Percentiles rank a stretch among this genome's conserved stretches.
Evolutionary conservation across 208 protist species (phyloP).

Genomic region (Angomonas ambiguus): DNA sequence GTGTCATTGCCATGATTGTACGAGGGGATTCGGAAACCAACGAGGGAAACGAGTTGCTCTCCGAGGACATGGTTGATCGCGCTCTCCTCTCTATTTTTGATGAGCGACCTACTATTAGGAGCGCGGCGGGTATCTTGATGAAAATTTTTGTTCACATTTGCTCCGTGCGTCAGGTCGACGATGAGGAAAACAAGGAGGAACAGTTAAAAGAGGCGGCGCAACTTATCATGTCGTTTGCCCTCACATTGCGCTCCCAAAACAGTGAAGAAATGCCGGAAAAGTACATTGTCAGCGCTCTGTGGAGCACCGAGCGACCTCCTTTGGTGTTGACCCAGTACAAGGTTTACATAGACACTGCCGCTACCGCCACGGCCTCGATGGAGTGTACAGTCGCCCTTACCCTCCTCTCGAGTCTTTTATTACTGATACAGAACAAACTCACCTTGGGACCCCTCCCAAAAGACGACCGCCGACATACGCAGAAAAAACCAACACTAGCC

Average conservation of each 20-base stretch:
- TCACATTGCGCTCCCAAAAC: conserved; percentile 67
- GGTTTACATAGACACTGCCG: conserved; percentile 37
- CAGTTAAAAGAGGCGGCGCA: conserved; percentile 51
- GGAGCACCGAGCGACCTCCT: conserved; percentile 51
- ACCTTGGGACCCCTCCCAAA: conserved; percentile 56
- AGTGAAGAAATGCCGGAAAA: conserved; percentile 73
- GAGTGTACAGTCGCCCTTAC: conserved; percentile 55
- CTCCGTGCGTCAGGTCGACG: conserved; percentile 18
- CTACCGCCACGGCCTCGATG: conserved; percentile 24
- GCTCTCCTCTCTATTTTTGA: conserved; percentile 80
- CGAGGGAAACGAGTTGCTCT: conserved; percentile 64
- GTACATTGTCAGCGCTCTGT: conserved; percentile 87
- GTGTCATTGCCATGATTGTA: conserved; percentile 72
- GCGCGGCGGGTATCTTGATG: conserved; percentile 75
- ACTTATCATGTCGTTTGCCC: conserved; percentile 69
- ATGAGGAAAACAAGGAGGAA: conserved; percentile 44
- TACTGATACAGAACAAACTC: conserved; percentile 39
- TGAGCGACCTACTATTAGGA: conserved; percentile 80
- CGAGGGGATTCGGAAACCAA: conserved; percentile 45
- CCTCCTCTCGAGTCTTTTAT: conserved; percentile 57
- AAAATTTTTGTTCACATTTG: conserved; percentile 84
- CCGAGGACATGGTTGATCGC: conserved; percentile 75
- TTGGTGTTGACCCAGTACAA: conserved; percentile 54
- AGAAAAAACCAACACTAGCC: conserved; percentile 10
- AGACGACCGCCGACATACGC: conserved; percentile 36